Conservation (phyloP, 2,329 filamentous ascomycete species). For the Talaromyces rugulosus region DNA sequence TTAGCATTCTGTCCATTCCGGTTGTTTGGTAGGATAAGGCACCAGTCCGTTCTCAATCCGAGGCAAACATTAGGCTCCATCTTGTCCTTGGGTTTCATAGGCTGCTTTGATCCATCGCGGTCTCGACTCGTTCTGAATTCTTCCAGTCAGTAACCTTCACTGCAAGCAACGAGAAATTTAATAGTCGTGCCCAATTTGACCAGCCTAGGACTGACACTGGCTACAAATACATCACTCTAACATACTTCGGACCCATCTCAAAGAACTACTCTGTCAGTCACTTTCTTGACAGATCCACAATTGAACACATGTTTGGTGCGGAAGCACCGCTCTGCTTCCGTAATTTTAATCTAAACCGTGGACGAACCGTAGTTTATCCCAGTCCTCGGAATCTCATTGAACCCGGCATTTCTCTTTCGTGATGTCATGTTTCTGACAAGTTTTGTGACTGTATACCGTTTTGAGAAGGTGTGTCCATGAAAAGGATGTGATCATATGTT, state of each 20-base stretch:
- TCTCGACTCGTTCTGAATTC: neutral
- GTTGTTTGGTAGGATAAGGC: neutral
- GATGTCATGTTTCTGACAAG: neutral
- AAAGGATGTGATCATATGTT: too few relatives aligned
- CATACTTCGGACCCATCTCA: neutral
- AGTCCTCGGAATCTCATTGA: neutral
- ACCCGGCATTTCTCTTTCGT: neutral
- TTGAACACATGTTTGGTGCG: neutral
- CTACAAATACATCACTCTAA: neutral
- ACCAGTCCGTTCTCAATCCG: neutral
- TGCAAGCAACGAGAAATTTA: neutral
- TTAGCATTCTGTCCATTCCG: neutral
- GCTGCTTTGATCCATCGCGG: neutral
- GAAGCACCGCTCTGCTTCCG: slow-evolving; percentile 8
- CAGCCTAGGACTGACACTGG: neutral
- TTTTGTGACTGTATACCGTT: too few relatives aligned
- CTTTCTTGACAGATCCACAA: neutral
- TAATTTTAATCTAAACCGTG: neutral
- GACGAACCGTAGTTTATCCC: neutral
- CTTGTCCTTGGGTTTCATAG: neutral
- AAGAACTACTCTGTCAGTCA: neutral
- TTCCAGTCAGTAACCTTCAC: neutral
- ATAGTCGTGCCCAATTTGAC: neutral
- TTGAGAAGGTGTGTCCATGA: too few relatives aligned
- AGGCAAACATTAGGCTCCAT: neutral